Conservation (phyloP, 306 rosid species). For the Fragaria iinumae region DNA sequence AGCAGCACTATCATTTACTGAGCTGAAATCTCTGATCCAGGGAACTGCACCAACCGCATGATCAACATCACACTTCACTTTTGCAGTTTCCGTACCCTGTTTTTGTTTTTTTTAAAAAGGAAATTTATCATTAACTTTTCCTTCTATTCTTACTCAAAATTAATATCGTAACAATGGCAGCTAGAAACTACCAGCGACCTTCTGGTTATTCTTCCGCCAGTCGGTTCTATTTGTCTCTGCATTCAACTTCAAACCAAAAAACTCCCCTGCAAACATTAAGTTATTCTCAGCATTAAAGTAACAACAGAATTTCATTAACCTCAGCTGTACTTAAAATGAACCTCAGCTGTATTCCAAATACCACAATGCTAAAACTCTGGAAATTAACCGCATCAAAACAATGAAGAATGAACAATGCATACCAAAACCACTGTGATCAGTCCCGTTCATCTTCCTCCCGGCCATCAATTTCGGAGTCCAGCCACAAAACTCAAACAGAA, state of each 20-base stretch:
- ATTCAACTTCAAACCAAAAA: constrained; percentile 36
- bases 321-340: background rate
- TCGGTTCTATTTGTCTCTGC: constrained; percentile 38
- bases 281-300: background rate
- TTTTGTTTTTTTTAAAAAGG: constrained; percentile 25
- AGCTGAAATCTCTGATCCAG: constrained; percentile 49
- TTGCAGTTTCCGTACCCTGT: constrained; percentile 51
- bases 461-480: constrained; percentile 64
- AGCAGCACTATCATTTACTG: constrained; percentile 44
- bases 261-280: constrained; percentile 41
- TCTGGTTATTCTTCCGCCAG: constrained; percentile 54
- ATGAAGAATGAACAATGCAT: background rate
- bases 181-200: constrained; percentile 84
- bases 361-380: background rate
- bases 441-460: constrained; percentile 40
- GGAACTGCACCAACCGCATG: constrained; percentile 55
- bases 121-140: constrained; percentile 27
- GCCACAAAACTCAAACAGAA: constrained; percentile 84
- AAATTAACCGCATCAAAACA: background rate
- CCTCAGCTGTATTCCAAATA: background rate
- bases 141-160: constrained; percentile 21
- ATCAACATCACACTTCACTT: constrained; percentile 43
- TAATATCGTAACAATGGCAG: constrained; percentile 30
- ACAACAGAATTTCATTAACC: background rate
- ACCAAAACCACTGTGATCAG: constrained; percentile 32